phyloP scores from a whole-genome alignment of 192 early-diverging fungal genomes.

The Phlyctochytrium arcticum region DNA sequence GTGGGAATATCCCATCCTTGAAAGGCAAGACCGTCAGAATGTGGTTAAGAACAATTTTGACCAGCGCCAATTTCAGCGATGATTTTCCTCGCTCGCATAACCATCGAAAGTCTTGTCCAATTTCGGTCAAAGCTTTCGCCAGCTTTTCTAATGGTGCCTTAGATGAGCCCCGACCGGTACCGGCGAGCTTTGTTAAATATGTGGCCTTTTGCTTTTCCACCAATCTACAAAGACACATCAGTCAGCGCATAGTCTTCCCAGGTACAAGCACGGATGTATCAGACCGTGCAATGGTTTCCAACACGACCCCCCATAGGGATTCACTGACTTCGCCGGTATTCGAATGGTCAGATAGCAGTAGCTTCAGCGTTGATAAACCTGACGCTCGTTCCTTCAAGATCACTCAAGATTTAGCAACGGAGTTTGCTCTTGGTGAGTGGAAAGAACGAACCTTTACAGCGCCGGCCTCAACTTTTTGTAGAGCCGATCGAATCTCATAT shows the following conservation, averaged over 20 bases:
- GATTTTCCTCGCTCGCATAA: not conserved
- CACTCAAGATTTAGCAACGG: not conserved
- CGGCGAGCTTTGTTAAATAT: not conserved
- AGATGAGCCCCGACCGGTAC: not conserved
- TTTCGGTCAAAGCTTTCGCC: not conserved
- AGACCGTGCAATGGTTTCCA: constrained; percentile 7
- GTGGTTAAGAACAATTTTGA: constrained; percentile 11
- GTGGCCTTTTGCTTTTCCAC: constrained; percentile 17
- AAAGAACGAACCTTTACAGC: not conserved
- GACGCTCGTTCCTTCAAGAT: constrained; percentile 3
- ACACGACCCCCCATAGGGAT: not conserved
- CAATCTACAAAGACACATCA: not conserved
- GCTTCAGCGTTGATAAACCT: constrained; percentile 2
- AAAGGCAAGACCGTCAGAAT: constrained; percentile 14
- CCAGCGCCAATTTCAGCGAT: not conserved
- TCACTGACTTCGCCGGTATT: not conserved
- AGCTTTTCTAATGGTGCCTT: not conserved
- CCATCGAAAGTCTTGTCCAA: constrained; percentile 9
- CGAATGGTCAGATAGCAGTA: constrained; percentile 1
- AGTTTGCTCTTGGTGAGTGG: not conserved
- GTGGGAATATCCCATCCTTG: constrained; percentile 15
- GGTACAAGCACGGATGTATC: not conserved
- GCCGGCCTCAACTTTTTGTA: not conserved
- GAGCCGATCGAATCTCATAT: not conserved
- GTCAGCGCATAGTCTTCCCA: not conserved